A percentile compares a stretch with the other conserved stretches of the same genome.
phyloP scores from a whole-genome alignment of 2,329 filamentous ascomycete species.

The Colletotrichum horii region DNA sequence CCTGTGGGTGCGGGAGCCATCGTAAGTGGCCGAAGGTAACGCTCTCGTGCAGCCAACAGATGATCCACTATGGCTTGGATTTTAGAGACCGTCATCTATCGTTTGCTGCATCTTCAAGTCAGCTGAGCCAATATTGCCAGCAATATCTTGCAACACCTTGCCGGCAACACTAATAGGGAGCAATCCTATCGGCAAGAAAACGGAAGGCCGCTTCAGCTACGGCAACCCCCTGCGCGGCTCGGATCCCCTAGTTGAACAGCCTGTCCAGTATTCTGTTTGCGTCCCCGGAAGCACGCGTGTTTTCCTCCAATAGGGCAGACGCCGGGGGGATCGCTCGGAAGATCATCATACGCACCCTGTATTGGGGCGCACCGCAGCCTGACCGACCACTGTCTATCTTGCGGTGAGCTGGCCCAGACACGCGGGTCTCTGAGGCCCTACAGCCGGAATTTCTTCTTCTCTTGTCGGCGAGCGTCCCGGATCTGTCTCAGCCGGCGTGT shows the following conservation, averaged over 20 bases:
- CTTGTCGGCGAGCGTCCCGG: not conserved
- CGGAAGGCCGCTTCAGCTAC: not conserved
- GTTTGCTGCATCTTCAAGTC: not conserved
- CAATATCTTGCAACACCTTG: not conserved
- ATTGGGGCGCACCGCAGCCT: not conserved
- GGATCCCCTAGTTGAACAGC: not conserved
- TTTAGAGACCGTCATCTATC: not conserved
- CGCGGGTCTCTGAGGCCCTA: not conserved
- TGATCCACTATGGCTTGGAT: not conserved
- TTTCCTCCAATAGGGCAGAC: slow-evolving; percentile 7
- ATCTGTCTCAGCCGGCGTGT: not conserved
- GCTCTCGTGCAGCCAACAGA: not conserved
- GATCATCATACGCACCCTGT: slow-evolving; percentile 16
- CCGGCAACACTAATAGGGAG: not conserved
- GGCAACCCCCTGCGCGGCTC: not conserved
- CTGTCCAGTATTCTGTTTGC: not conserved
- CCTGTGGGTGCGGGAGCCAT: not conserved
- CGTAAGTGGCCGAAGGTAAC: not conserved
- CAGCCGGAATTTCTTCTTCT: not conserved
- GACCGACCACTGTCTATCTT: not conserved
- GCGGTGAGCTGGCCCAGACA: slow-evolving; percentile 3
- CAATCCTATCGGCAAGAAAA: not conserved
- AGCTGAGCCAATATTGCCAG: not conserved
- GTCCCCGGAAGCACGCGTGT: not conserved
- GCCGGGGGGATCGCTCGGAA: not conserved